These are phyloP conservation scores for Penicillium silybi DNA, from an alignment of 495 filamentous ascomycete genomes.

Conservation along the genomic window DNA sequence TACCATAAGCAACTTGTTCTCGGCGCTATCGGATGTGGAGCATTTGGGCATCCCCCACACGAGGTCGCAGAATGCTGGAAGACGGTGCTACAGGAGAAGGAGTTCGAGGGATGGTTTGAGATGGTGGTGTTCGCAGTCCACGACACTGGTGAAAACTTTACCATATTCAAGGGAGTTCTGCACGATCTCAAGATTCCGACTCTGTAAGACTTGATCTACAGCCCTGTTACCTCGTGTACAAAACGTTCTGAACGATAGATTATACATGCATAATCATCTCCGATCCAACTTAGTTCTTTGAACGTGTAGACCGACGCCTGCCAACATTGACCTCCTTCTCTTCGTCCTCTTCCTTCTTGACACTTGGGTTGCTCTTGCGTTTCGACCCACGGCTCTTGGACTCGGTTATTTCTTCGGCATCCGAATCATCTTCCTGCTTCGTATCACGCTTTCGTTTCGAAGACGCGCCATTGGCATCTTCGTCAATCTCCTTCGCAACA, in stretches of 20 bases:
- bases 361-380: conserved; percentile 15
- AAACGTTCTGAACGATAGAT: too few species aligned
- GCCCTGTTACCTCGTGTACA: too few species aligned
- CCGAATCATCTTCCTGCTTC: conserved; percentile 32
- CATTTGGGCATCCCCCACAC: conserved; percentile 54
- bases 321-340: conserved; percentile 19
- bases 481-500: conserved; percentile 33
- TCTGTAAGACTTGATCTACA: too few species aligned
- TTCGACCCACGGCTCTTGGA: conserved; percentile 20
- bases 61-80: conserved; percentile 60
- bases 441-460: conserved; percentile 37
- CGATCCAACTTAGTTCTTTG: conserved; percentile 17
- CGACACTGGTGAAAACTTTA: conserved; percentile 43
- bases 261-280: too few species aligned
- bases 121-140: conserved; percentile 32
- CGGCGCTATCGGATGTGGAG: conserved; percentile 66
- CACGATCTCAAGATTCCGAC: conserved; percentile 19
- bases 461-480: conserved; percentile 20
- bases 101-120: conserved; percentile 48
- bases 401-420: conserved; percentile 19
- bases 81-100: conserved; percentile 51
- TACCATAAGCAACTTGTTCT: conserved; percentile 55
- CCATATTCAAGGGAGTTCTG: conserved; percentile 44
- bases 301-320: conserved; percentile 39
- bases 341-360: conserved; percentile 25